Conservation (phyloP, 1,284 basidiomycete species). For the Boletus semigastroideus region DNA sequence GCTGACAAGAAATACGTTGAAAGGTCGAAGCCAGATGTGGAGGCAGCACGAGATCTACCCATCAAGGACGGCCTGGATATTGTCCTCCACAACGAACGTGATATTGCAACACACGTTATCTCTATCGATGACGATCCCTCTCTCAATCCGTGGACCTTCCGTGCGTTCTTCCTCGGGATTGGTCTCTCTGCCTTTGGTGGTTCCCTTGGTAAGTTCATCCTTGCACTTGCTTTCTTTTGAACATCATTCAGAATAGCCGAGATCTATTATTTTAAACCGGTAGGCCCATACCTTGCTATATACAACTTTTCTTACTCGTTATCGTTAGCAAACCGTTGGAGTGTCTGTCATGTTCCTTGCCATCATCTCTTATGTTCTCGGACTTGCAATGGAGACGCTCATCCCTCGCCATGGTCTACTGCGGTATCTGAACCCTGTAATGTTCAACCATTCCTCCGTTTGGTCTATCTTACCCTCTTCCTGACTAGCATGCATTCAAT, state of each 20-base stretch:
- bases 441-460: slow-evolving; percentile 13
- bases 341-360: slow-evolving; percentile 56
- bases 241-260: slow-evolving; percentile 33
- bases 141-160: slow-evolving; percentile 58
- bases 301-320: not conserved
- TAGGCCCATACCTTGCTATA: slow-evolving; percentile 1
- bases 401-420: slow-evolving; percentile 50
- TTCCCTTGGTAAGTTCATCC: slow-evolving; percentile 37
- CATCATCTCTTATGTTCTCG: slow-evolving; percentile 41
- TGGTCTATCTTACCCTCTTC: slow-evolving; percentile 10
- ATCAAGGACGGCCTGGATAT: slow-evolving; percentile 20
- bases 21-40: slow-evolving; percentile 15
- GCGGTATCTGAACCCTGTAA: slow-evolving; percentile 57
- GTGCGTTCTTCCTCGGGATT: slow-evolving; percentile 57
- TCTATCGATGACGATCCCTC: slow-evolving; percentile 54
- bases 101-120: slow-evolving; percentile 53
- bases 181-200: slow-evolving; percentile 62
- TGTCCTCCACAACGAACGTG: slow-evolving; percentile 44
- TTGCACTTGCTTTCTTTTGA: not conserved
- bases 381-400: slow-evolving; percentile 41
- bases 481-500: slow-evolving; percentile 41
- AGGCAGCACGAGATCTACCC: slow-evolving; percentile 26
- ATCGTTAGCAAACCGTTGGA: slow-evolving; percentile 43
- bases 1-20: not conserved
- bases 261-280: slow-evolving; percentile 66